These are phyloP conservation scores for Odonthalia washingtoniensis DNA, from an alignment of 31 red algal species.

Conservation along the genomic window DNA sequence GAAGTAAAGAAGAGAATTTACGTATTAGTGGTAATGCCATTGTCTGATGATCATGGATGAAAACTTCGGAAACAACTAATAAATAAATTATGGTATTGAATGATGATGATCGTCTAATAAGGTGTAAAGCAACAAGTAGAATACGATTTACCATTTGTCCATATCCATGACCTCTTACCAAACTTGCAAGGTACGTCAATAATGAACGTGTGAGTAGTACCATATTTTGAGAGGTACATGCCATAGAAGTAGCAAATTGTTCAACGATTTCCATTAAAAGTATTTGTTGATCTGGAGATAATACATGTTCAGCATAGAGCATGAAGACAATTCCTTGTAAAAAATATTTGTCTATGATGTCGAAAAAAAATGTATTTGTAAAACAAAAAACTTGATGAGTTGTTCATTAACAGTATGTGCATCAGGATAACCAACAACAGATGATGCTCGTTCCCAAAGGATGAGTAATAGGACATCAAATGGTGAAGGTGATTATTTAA, in stretches of 20 bases:
- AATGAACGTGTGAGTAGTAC: background rate
- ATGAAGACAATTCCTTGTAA: background rate
- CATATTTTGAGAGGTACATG: background rate
- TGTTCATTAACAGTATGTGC: slow-evolving; percentile 8
- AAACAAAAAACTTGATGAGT: slow-evolving; percentile 36
- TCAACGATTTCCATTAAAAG: background rate
- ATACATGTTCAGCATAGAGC: background rate
- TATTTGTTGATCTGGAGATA: background rate
- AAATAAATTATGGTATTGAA: background rate
- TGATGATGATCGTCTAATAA: background rate
- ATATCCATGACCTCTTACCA: too few relatives aligned
- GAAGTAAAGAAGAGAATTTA: background rate
- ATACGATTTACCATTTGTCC: background rate
- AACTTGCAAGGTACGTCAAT: background rate
- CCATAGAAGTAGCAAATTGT: background rate
- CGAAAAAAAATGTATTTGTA: slow-evolving; percentile 9
- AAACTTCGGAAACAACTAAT: background rate
- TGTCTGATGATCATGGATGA: background rate
- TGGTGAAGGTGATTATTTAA: slow-evolving; percentile 18
- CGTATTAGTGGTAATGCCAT: background rate
- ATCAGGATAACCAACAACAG: background rate
- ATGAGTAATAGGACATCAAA: slow-evolving; percentile 30
- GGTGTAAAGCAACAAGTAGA: background rate
- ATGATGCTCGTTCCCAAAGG: slow-evolving; percentile 24
- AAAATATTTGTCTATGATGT: background rate